Evolutionary conservation across 1,284 basidiomycete genomes (phyloP).

Genomic region (Tilletia indica): DNA sequence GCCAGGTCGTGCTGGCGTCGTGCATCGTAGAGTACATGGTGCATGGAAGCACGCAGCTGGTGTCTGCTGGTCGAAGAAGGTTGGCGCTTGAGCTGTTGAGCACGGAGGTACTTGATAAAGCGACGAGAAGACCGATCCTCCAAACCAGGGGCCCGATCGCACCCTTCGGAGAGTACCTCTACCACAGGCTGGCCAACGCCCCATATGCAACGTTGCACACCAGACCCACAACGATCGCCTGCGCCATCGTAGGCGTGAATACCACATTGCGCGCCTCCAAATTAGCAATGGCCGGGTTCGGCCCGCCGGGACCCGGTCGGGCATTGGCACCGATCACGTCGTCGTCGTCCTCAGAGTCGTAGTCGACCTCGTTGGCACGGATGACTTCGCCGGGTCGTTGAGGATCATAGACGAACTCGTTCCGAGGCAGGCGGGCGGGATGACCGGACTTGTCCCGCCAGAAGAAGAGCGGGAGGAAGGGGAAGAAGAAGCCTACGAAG

Average conservation of each 20-base stretch:
- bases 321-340: not conserved
- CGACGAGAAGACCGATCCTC: too few species aligned
- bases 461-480: conserved; percentile 32
- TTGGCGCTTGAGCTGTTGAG: too few species aligned
- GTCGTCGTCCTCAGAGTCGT: conserved; percentile 15
- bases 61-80: too few species aligned
- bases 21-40: too few species aligned
- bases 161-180: too few species aligned
- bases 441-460: conserved; percentile 15
- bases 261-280: conserved; percentile 1
- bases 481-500: conserved; percentile 30
- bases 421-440: not conserved
- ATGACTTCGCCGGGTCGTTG: conserved; percentile 14
- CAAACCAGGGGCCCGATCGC: too few species aligned
- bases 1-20: too few species aligned
- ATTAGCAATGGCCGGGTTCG: not conserved
- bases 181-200: conserved; percentile 5
- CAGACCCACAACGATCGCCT: conserved; percentile 7
- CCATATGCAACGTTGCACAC: conserved; percentile 9
- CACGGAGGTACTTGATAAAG: too few species aligned
- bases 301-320: not conserved
- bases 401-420: conserved; percentile 10
- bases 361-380: conserved; percentile 8
- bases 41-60: too few species aligned
- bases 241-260: conserved; percentile 13